Base-by-base conservation (phyloP, 2,329 filamentous ascomycete genomes). In the Sphaerulina musiva region DNA sequence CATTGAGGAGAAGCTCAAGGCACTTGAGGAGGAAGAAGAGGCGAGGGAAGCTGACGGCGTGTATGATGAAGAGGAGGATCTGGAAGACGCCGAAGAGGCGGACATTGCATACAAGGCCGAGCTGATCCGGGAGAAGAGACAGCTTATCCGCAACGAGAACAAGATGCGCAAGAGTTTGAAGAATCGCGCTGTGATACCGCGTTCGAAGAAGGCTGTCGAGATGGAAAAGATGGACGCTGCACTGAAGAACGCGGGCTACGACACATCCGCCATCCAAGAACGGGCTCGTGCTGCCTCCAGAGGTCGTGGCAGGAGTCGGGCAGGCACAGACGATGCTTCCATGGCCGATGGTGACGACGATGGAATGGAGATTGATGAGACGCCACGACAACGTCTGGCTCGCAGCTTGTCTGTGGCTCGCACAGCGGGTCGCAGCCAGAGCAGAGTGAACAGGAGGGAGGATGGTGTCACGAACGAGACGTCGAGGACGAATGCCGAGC, bases 141-240 rank as follows among this genome's bases (percentile, higher is more conserved):
- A 85, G 59, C 79, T 96, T 59, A 93, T 97, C 74, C 84, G 88
- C 69, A 97, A 97, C 74, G 93, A 95, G 67, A 87, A 89, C 59
- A 87, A 88, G 76, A 90, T 95, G 85, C 88, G 89, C 75, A 97
- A 95, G 79, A 86, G 86, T 41, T 83, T 98, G 71, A 97, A 98
- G 85, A 98, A 98, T 79, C 84, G 90, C 64, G 92, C 93, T 58
- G 81, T 92, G 64, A 95, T 98, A 61, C 95, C 93, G 23, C 85
- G 93, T 67, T 87, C 85, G 64, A 81, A 83, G 63, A 83, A 85
- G 70, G 82, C 89, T 71, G 89, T 91, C 77, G 85, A 87, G 58
- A 78, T 95, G 49, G 87, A 88, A 20, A 84, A 95, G 71, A 89
- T 97, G 80, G 86, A 95, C 71, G 81, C 86, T 56, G 86, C 88